Evolutionary conservation across 129 eudicot genomes (phyloP).

Genomic region (Lactuca sativa): DNA sequence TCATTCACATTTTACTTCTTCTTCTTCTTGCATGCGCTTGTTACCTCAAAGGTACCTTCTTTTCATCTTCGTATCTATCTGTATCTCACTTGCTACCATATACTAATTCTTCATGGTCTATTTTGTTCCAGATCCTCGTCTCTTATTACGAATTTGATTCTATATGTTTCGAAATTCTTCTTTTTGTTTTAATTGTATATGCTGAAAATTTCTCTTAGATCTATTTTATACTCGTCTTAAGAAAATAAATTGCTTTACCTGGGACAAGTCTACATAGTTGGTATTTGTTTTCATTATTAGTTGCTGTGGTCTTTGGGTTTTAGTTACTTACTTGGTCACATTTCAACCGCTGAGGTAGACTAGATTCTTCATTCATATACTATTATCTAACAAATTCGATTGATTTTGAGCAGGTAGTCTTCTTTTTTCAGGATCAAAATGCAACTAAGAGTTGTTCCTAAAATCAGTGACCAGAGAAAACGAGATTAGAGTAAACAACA

Average conservation of each 20-base stretch:
- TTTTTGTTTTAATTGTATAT: not conserved
- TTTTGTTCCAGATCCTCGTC: slow-evolving; percentile 1
- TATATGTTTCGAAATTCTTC: not conserved
- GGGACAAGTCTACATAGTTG: not conserved
- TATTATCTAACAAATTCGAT: too few relatives aligned
- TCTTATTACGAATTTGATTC: slow-evolving; percentile 6
- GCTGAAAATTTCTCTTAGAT: slow-evolving; percentile 12
- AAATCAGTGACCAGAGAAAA: too few relatives aligned
- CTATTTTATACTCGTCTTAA: slow-evolving; percentile 1
- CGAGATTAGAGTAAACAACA: too few relatives aligned
- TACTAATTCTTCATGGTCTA: not conserved
- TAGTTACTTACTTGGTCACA: not conserved
- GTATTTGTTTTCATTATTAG: too few relatives aligned
- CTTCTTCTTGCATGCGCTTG: too few relatives aligned
- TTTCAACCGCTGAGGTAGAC: not conserved
- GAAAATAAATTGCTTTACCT: not conserved
- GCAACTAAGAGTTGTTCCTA: too few relatives aligned
- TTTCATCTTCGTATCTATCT: slow-evolving; percentile 9
- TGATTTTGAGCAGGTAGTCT: too few relatives aligned
- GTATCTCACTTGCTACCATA: not conserved
- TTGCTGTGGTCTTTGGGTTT: not conserved
- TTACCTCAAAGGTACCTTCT: slow-evolving; percentile 9
- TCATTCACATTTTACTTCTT: not conserved
- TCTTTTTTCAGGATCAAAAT: too few relatives aligned
- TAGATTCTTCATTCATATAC: not conserved